phyloP scores from a whole-genome alignment of 352 stramenopile species.

The Phytophthora kernoviae region DNA sequence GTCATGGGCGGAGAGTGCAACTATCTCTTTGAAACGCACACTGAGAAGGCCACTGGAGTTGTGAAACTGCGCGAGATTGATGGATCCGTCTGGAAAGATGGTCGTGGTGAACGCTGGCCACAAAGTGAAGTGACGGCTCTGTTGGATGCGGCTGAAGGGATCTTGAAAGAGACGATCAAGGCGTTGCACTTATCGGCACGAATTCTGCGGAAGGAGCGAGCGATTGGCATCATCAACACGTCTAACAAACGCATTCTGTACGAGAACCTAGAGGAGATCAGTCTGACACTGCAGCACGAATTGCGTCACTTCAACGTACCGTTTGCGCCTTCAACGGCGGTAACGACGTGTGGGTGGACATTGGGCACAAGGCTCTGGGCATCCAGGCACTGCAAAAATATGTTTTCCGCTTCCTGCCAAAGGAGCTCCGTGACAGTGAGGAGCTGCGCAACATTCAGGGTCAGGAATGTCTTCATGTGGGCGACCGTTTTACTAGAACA shows the following conservation, averaged over 20 bases:
- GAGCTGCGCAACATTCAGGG: conserved; percentile 71
- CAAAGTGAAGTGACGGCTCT: conserved; percentile 80
- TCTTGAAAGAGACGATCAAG: conserved; percentile 72
- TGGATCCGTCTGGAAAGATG: conserved; percentile 74
- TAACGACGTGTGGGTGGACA: conserved; percentile 96
- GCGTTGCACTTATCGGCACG: conserved; percentile 84
- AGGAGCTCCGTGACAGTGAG: conserved; percentile 72
- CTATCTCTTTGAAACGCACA: conserved; percentile 90
- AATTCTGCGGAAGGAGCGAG: conserved; percentile 93
- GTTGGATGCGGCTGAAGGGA: conserved; percentile 83
- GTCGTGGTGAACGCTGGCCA: conserved; percentile 87
- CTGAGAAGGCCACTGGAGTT: conserved; percentile 37
- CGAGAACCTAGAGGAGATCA: conserved; percentile 95
- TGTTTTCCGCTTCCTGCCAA: conserved; percentile 72
- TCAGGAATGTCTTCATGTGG: conserved; percentile 94
- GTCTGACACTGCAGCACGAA: conserved; percentile 90
- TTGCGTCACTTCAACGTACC: conserved; percentile 83
- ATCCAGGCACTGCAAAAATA: conserved; percentile 92
- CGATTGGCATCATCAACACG: conserved; percentile 92
- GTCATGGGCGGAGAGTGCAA: conserved; percentile 98
- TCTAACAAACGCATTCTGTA: conserved; percentile 81
- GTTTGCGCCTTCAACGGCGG: conserved; percentile 97
- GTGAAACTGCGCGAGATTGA: conserved; percentile 74
- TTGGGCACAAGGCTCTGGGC: conserved; percentile 96
- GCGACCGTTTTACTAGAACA: conserved; percentile 91